Base-by-base conservation (phyloP, 129 eudicot genomes). In the Flaveria brownii region DNA sequence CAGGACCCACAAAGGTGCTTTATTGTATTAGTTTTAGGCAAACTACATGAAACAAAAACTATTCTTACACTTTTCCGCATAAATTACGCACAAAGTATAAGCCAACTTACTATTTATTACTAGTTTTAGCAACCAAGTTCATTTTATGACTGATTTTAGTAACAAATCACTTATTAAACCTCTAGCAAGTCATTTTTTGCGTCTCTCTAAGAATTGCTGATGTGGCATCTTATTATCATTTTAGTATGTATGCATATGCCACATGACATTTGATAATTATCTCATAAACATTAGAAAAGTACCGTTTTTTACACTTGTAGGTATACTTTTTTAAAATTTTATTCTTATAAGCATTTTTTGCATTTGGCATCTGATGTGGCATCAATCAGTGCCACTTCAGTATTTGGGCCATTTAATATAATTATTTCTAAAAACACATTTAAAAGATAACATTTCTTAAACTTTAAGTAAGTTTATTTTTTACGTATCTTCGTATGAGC, bases 1-100 rank as follows among this genome's bases (percentile, higher is more conserved):
- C 99, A 12, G 99, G 99, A 28, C 99, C 99, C 65, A 95, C 99
- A 18, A 95, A 95, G 99, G 99, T 95, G 61, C 33, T 30, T 28
- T 67, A 42, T 64, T 65, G 42, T 23, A 9, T 15, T 63, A 28
- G 9, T 6, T 63, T 25, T 28, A 12, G 20, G 69, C 69, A 14
- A 63, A 63, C 22, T 63, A 43, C 69, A 63, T 63, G 69, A 63
- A 30, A 28, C 15, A 15, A 43, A 63, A 28, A 63, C 69, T 46
- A 63, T 15, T 17, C 41, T 39, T 39, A 1, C 26, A 39, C 2
- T 17, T 54, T 54, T n/a, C 16, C 12, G 2, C 7, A 20, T 8
- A 1, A 56, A 7, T 20, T 56, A 18, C 23, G 54, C 4, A 47
- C 16, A 11, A 47, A 51, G 7, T 51, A 51, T 17, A 7, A 15